Evolutionary conservation across 2,329 filamentous ascomycete species (phyloP).

Genomic region (Exophiala aquamarina): DNA sequence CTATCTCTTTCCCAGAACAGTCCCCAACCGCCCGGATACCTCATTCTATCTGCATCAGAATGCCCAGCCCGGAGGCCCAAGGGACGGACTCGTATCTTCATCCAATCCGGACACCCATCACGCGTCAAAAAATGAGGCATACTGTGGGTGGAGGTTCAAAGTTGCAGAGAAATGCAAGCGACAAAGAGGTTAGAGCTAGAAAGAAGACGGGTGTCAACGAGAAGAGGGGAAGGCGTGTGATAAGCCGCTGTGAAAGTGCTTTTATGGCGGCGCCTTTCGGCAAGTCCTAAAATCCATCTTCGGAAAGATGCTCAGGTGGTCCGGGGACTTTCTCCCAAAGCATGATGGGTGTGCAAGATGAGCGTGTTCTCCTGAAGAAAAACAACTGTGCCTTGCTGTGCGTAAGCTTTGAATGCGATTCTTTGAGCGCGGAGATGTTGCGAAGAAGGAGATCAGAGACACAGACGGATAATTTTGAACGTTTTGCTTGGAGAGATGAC

Average conservation of each 20-base stretch:
- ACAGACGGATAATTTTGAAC: neutral
- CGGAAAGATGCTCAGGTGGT: slow-evolving; percentile 61
- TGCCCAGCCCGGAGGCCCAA: slow-evolving; percentile 19
- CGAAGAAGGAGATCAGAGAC: slow-evolving; percentile 2
- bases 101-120: slow-evolving; percentile 57
- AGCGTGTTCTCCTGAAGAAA: slow-evolving; percentile 33
- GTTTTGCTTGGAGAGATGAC: too few species aligned
- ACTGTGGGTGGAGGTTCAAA: slow-evolving; percentile 30
- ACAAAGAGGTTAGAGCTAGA: slow-evolving; percentile 48
- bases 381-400: slow-evolving; percentile 59
- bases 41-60: slow-evolving; percentile 31
- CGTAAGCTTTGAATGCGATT: slow-evolving; percentile 99
- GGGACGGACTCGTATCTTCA: slow-evolving; percentile 84
- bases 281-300: slow-evolving; percentile 51
- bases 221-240: slow-evolving; percentile 59
- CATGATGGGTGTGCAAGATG: slow-evolving; percentile 46
- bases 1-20: slow-evolving; percentile 42
- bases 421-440: slow-evolving; percentile 83
- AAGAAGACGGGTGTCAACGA: slow-evolving; percentile 37
- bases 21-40: slow-evolving; percentile 38
- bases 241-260: slow-evolving; percentile 84
- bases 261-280: slow-evolving; percentile 99
- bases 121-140: slow-evolving; percentile 27
- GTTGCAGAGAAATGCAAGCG: slow-evolving; percentile 49
- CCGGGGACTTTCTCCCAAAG: slow-evolving; percentile 99